Conservation (phyloP, 768 basidiomycete species). For the Calocera viscosa region DNA sequence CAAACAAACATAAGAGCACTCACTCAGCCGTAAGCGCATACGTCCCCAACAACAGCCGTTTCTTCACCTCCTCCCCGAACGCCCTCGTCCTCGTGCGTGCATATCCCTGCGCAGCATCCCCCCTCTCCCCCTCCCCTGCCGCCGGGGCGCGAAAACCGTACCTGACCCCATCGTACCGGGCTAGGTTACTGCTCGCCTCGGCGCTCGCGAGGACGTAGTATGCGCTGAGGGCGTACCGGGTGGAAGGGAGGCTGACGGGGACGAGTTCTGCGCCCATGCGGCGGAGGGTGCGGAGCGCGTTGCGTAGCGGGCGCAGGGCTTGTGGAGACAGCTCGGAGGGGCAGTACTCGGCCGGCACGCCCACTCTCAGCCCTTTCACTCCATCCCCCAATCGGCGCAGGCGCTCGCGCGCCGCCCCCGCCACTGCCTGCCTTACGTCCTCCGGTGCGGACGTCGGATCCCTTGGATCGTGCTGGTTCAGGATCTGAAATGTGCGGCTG, state of each 20-base stretch:
- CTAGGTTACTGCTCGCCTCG: slow-evolving; percentile 85
- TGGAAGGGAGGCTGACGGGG: slow-evolving; percentile 60
- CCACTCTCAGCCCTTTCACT: slow-evolving; percentile 11
- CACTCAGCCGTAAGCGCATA: slow-evolving; percentile 88
- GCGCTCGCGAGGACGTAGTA: slow-evolving; percentile 95
- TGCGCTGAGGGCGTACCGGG: slow-evolving; percentile 66
- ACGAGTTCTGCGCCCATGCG: slow-evolving; percentile 51
- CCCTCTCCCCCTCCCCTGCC: slow-evolving; percentile 30
- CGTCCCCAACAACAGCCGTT: slow-evolving; percentile 77
- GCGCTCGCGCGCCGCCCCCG: slow-evolving; percentile 19
- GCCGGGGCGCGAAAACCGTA: slow-evolving; percentile 43
- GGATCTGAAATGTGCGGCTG: slow-evolving; percentile 24
- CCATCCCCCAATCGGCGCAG: neutral
- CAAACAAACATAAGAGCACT: slow-evolving; percentile 24
- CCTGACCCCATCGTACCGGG: slow-evolving; percentile 75
- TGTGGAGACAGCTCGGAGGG: slow-evolving; percentile 47
- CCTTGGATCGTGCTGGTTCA: slow-evolving; percentile 46
- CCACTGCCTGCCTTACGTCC: slow-evolving; percentile 28
- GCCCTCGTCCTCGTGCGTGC: slow-evolving; percentile 52
- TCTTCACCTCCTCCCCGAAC: slow-evolving; percentile 76
- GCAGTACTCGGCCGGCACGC: slow-evolving; percentile 54
- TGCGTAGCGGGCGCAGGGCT: slow-evolving; percentile 37
- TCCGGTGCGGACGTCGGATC: slow-evolving; percentile 62
- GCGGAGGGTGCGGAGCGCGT: slow-evolving; percentile 33
- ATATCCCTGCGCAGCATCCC: slow-evolving; percentile 46